Evolutionary conservation across 2,329 filamentous ascomycete genomes (phyloP).

Genomic region (Cladophialophora chaetospira): DNA sequence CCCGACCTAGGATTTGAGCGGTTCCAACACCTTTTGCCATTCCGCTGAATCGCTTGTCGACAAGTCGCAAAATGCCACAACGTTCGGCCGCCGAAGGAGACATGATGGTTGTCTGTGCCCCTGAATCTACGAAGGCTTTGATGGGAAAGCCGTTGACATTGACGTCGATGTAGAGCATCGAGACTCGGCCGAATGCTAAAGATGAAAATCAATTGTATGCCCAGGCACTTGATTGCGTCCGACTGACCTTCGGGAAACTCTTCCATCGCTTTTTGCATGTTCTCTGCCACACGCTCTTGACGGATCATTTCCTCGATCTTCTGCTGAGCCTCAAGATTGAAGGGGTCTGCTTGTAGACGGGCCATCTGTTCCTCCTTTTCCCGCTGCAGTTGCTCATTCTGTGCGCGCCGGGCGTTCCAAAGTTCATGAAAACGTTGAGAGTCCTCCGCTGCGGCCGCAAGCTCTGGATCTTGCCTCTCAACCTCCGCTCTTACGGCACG

Average conservation of each 20-base stretch:
- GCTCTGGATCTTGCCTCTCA: conserved; percentile 70
- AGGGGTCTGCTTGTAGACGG: conserved; percentile 87
- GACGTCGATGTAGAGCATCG: conserved; percentile 94
- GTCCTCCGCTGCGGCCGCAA: conserved; percentile 76
- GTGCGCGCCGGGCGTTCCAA: conserved; percentile 66
- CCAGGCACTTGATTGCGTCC: background rate
- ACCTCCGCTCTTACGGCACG: conserved; percentile 72
- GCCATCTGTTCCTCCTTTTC: conserved; percentile 82
- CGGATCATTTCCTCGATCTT: conserved; percentile 97
- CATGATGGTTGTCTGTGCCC: conserved; percentile 98
- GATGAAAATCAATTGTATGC: conserved; percentile 9
- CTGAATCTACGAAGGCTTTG: conserved; percentile 96
- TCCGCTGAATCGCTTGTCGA: conserved; percentile 88
- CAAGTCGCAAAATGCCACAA: conserved; percentile 93
- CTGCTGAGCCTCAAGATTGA: conserved; percentile 86
- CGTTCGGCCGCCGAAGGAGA: conserved; percentile 86
- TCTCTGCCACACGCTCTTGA: conserved; percentile 90
- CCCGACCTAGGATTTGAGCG: conserved; percentile 88
- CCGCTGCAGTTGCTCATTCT: conserved; percentile 70
- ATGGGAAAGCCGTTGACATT: conserved; percentile 91
- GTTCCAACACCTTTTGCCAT: conserved; percentile 93
- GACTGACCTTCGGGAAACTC: conserved; percentile 89
- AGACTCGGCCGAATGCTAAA: conserved; percentile 76
- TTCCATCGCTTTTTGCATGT: conserved; percentile 94
- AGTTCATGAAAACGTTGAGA: conserved; percentile 74